Percentiles rank a stretch among this genome's conserved stretches.
These are phyloP conservation scores for Boletus rex-veris DNA, from an alignment of 768 basidiomycete species.

Conservation along the genomic window DNA sequence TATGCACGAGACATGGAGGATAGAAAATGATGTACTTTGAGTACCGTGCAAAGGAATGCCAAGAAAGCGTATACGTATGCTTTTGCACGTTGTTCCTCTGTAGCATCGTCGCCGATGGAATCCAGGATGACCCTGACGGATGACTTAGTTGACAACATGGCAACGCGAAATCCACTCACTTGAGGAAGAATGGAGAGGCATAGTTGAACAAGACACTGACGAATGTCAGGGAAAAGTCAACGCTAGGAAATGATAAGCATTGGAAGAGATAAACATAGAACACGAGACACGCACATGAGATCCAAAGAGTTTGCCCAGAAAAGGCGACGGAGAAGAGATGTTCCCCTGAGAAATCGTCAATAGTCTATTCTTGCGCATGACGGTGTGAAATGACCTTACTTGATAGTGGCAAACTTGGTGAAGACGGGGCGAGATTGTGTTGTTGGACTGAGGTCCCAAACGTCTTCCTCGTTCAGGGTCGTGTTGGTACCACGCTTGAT, in stretches of 20 bases:
- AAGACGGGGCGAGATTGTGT: conserved; percentile 66
- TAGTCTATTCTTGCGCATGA: background rate
- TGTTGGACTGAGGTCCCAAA: conserved; percentile 69
- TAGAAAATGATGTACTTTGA: conserved; percentile 17
- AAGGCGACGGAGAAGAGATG: conserved; percentile 40
- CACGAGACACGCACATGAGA: conserved; percentile 29
- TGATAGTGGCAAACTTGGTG: conserved; percentile 37
- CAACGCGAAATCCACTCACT: conserved; percentile 37
- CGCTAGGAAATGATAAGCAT: conserved; percentile 24
- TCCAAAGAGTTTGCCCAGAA: conserved; percentile 47
- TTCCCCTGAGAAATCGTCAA: conserved; percentile 12
- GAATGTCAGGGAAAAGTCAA: conserved; percentile 68
- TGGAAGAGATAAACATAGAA: background rate
- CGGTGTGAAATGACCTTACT: conserved; percentile 3
- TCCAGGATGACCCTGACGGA: conserved; percentile 54
- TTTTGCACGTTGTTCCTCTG: conserved; percentile 46
- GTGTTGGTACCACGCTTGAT: conserved; percentile 45
- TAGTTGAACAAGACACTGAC: conserved; percentile 75
- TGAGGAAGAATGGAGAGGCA: conserved; percentile 80
- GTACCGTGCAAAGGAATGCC: conserved; percentile 56
- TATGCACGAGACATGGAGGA: background rate
- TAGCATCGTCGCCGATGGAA: conserved; percentile 43
- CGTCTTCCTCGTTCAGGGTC: conserved; percentile 66
- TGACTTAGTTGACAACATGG: background rate
- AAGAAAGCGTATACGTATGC: conserved; percentile 81